Evolutionary conservation across 306 rosid species (phyloP).

Genomic region (Citrullus colocynthis): DNA sequence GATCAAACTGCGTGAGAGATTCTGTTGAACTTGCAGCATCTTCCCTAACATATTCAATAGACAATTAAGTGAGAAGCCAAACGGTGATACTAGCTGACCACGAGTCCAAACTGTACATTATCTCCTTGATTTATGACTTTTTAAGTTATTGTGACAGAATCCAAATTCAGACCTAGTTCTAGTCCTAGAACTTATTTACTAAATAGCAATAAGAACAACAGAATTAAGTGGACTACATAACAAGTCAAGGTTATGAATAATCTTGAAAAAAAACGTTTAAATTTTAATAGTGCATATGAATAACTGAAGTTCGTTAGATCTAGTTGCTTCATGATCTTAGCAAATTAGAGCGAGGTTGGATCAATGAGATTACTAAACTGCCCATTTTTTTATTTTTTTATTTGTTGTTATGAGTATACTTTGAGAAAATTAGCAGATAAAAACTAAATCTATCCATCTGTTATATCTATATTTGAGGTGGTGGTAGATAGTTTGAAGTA

Average conservation of each 20-base stretch:
- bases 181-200: neutral
- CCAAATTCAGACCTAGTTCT: neutral
- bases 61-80: constrained; percentile 7
- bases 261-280: neutral
- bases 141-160: neutral
- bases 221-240: neutral
- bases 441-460: neutral
- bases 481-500: neutral
- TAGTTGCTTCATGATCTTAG: neutral
- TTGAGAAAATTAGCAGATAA: neutral
- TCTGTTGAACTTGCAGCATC: constrained; percentile 32
- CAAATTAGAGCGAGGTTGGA: neutral
- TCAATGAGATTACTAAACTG: neutral
- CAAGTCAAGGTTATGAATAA: neutral
- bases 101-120: neutral
- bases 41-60: constrained; percentile 27
- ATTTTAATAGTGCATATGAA: too few relatives aligned
- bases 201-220: neutral
- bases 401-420: neutral
- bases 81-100: neutral
- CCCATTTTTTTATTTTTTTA: neutral
- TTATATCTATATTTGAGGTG: neutral
- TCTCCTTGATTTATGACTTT: neutral
- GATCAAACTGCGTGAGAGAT: constrained; percentile 46
- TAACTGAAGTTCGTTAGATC: neutral